Conservation (phyloP, 306 rosid species). For the Casuarina equisetifolia region DNA sequence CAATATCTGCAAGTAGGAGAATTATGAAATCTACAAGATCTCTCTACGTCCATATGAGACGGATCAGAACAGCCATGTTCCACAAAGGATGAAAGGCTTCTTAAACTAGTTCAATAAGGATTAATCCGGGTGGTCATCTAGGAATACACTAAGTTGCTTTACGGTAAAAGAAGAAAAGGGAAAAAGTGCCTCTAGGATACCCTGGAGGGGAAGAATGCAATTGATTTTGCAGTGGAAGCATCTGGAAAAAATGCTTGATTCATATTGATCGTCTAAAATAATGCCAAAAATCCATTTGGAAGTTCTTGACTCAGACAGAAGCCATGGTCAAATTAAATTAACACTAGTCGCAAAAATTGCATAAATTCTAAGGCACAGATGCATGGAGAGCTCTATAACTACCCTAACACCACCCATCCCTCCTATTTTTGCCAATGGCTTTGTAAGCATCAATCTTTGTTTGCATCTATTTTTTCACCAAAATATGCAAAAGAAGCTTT, state of each 20-base stretch:
- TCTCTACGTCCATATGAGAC: slow-evolving; percentile 1
- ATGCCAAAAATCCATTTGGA: not conserved
- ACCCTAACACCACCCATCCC: not conserved
- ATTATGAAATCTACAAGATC: not conserved
- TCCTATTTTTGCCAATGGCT: not conserved
- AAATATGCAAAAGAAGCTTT: not conserved
- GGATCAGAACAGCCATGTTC: not conserved
- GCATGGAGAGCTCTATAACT: not conserved
- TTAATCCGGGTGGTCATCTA: not conserved
- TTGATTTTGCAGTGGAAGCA: slow-evolving; percentile 9
- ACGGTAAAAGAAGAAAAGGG: not conserved
- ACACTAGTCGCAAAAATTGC: slow-evolving; percentile 1
- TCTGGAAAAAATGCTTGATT: not conserved
- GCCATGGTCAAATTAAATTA: slow-evolving; percentile 3
- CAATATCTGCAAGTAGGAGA: slow-evolving; percentile 1
- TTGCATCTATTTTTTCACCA: not conserved
- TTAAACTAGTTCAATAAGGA: not conserved
- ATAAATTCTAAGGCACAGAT: not conserved
- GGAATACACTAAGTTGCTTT: not conserved
- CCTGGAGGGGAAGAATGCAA: slow-evolving; percentile 10
- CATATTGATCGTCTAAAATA: not conserved
- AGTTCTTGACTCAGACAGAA: not conserved
- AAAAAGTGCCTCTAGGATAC: not conserved
- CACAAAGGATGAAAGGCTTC: not conserved
- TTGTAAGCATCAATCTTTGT: not conserved